Evolutionary conservation across 805 yeast species (phyloP), one percentile per base, ranked within the genome.

Genomic region (Crinitomyces ghanaensis): DNA sequence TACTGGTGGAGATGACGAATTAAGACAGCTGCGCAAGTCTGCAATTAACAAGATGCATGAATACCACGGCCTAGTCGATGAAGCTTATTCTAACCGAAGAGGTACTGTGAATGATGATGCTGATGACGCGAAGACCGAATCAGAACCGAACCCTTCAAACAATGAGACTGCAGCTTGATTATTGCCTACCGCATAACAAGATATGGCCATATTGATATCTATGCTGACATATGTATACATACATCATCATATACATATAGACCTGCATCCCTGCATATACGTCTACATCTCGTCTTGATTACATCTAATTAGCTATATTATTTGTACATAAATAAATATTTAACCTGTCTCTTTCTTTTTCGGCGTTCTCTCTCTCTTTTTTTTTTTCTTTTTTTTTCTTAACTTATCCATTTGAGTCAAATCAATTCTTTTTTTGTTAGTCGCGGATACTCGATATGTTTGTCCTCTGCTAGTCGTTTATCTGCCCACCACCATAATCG

Each of bases 401-500:
- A n/a, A n/a, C n/a, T n/a, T n/a, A n/a, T n/a, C n/a, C n/a, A n/a
- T n/a, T n/a, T n/a, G n/a, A n/a, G 2, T 22, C 24, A 48, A 11
- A 41, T 33, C 32, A 46, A 26, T 22, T 48, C 50, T 9, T 29
- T 24, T 31, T 33, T 34, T 18, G 41, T 42, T 13, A 63, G 44
- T 13, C 54, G 45, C 0, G 63, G 64, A 9, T 59, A 56, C 5
- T 59, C 60, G 19, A 59, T 53, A n/a, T n/a, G n/a, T 31, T 54
- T 50, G 20, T 50, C 44, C 34, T 59, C 61, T 33, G 61, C 54
- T 28, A 72, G 48, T 27, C 45, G 48, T 45, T 70, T 70, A 46
- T 74, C 82, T 6, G 78, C 70, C 62, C 80, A 72, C 2, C 68
- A 62, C 79, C 80, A 76, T 29, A 77, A 48, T 46, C 72, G 71